These are phyloP conservation scores for Xylaria sp. DNA, from an alignment of 2,329 filamentous ascomycete genomes.

Conservation along the genomic window DNA sequence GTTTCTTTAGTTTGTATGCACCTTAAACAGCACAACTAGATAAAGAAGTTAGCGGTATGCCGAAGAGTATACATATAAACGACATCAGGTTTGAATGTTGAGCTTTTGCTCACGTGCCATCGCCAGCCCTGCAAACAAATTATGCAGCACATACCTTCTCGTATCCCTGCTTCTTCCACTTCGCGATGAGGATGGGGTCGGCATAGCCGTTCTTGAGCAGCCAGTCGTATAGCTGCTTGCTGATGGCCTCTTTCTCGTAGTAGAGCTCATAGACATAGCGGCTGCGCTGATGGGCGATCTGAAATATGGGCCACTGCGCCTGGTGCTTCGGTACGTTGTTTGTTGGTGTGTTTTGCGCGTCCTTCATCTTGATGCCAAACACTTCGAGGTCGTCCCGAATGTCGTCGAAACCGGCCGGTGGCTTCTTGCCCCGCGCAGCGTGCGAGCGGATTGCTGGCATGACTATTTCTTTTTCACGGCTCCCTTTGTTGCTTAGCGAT, in stretches of 20 bases:
- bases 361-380: conserved; percentile 92
- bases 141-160: conserved; percentile 76
- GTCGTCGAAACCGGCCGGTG: conserved; percentile 86
- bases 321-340: conserved; percentile 86
- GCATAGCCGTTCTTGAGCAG: conserved; percentile 96
- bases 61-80: background rate
- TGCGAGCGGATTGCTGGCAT: conserved; percentile 79
- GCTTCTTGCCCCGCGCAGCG: conserved; percentile 80
- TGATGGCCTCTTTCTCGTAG: conserved; percentile 97
- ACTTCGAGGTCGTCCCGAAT: conserved; percentile 88
- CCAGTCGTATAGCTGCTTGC: conserved; percentile 92
- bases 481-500: conserved; percentile 25
- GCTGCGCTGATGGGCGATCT: conserved; percentile 91
- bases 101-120: background rate
- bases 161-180: conserved; percentile 99
- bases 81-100: background rate
- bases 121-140: background rate
- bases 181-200: conserved; percentile 94
- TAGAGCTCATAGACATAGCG: conserved; percentile 98
- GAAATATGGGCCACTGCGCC: conserved; percentile 96
- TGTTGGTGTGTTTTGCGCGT: conserved; percentile 89
- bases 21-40: conserved; percentile 86
- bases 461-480: background rate
- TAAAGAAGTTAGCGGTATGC: conserved; percentile 12
- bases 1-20: conserved; percentile 99